phyloP scores from a whole-genome alignment of 768 basidiomycete species.

The Boletus insuetus region DNA sequence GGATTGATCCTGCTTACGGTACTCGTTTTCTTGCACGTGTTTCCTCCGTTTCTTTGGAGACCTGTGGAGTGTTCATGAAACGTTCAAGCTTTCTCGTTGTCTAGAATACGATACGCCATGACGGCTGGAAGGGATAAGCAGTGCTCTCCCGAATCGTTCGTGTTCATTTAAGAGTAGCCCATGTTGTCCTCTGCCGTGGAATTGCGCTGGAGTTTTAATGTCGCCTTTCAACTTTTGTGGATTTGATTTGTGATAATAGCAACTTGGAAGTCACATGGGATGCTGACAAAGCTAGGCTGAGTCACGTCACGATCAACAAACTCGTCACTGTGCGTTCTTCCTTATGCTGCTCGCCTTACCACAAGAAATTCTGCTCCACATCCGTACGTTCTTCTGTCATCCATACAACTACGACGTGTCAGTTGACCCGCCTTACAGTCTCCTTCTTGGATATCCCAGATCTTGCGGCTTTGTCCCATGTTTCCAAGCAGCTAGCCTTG shows the following conservation, averaged over 20 bases:
- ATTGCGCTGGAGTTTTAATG: not conserved
- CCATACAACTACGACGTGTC: not conserved
- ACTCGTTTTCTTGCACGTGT: conserved; percentile 22
- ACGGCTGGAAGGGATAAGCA: conserved; percentile 13
- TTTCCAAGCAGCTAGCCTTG: conserved; percentile 44
- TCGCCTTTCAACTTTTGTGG: too few species aligned
- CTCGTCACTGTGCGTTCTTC: too few species aligned
- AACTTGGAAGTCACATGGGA: too few species aligned
- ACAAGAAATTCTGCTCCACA: conserved; percentile 56
- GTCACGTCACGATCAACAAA: not conserved
- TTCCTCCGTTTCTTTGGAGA: conserved; percentile 6
- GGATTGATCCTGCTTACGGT: conserved; percentile 27
- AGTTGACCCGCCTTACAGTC: conserved; percentile 37
- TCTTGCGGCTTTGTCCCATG: conserved; percentile 50
- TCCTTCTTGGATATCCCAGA: conserved; percentile 75
- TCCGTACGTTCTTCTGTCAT: conserved; percentile 40
- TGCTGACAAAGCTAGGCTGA: conserved; percentile 12
- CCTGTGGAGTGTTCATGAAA: conserved; percentile 9
- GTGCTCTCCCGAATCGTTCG: conserved; percentile 9
- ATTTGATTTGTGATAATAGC: too few species aligned
- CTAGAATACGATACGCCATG: conserved; percentile 20
- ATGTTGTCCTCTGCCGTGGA: not conserved
- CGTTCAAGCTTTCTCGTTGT: conserved; percentile 12
- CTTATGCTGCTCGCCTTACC: conserved; percentile 41
- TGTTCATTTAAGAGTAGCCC: conserved; percentile 1